Evolutionary conservation across 192 early-diverging fungal genomes (phyloP).

Genomic region (Umbelopsis sp.): DNA sequence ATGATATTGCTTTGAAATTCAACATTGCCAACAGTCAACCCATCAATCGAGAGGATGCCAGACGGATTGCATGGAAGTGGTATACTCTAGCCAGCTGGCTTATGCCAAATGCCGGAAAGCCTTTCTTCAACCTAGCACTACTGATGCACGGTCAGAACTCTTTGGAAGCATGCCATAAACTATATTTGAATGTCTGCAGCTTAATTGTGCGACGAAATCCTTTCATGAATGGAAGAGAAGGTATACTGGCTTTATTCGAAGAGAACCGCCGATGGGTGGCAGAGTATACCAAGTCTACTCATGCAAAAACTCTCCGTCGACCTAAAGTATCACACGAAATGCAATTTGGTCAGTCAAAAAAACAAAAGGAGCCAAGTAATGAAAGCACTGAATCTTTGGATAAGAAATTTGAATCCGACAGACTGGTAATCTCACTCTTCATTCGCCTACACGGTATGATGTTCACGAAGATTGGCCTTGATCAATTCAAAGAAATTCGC

Average conservation of each 20-base stretch:
- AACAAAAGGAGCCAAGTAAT: conserved; percentile 19
- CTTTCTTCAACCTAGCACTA: conserved; percentile 55
- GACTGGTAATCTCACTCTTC: conserved; percentile 28
- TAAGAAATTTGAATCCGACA: neutral
- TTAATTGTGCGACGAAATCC: conserved; percentile 51
- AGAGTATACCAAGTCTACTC: neutral
- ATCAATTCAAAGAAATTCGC: conserved; percentile 44
- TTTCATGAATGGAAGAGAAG: conserved; percentile 54
- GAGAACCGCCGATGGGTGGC: conserved; percentile 43
- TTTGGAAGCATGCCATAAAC: conserved; percentile 36
- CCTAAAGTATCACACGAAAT: neutral
- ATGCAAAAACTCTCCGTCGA: neutral
- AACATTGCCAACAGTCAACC: conserved; percentile 35
- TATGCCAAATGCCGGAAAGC: conserved; percentile 40
- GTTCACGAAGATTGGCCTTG: conserved; percentile 61
- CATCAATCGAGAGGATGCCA: conserved; percentile 34
- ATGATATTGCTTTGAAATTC: conserved; percentile 26
- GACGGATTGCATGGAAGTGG: conserved; percentile 41
- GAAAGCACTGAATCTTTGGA: neutral
- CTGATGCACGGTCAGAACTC: conserved; percentile 40
- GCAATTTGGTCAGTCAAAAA: neutral
- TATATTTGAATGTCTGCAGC: conserved; percentile 34
- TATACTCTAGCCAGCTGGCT: conserved; percentile 27
- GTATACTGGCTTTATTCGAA: conserved; percentile 50
- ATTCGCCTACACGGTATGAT: conserved; percentile 57